Conservation (phyloP, 1,284 basidiomycete species). For the Pseudozyma sp. region DNA sequence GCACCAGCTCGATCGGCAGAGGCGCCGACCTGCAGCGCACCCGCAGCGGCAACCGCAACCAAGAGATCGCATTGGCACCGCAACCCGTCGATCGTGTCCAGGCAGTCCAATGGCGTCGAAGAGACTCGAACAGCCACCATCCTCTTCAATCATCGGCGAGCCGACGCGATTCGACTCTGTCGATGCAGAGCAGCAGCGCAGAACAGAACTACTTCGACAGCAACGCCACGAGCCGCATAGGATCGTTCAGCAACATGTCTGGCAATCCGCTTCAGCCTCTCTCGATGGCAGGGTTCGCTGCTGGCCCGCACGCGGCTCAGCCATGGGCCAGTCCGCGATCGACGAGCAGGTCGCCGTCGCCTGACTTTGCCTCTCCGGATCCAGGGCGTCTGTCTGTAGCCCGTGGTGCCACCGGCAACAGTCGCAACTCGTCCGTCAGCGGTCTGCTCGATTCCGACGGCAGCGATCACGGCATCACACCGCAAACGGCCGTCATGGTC, state of each 20-base stretch:
- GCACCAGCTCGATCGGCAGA: slow-evolving; percentile 41
- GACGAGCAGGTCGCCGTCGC: slow-evolving; percentile 24
- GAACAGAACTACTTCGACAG: slow-evolving; percentile 36
- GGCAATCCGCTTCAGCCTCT: slow-evolving; percentile 40
- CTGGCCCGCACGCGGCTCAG: slow-evolving; percentile 6
- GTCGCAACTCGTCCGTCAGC: slow-evolving; percentile 30
- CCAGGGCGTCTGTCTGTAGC: slow-evolving; percentile 12
- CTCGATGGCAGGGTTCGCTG: slow-evolving; percentile 15
- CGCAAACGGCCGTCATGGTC: slow-evolving; percentile 20
- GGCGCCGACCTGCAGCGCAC: slow-evolving; percentile 45
- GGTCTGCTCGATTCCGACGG: slow-evolving; percentile 38
- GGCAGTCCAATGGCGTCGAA: slow-evolving; percentile 14
- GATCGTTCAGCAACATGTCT: slow-evolving; percentile 39
- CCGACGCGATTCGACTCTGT: slow-evolving; percentile 26
- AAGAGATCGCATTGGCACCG: slow-evolving; percentile 32
- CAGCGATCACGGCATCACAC: slow-evolving; percentile 28
- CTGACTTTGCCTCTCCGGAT: slow-evolving; percentile 22
- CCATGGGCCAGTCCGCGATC: slow-evolving; percentile 36
- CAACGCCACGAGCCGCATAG: slow-evolving; percentile 43
- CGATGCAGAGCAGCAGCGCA: slow-evolving; percentile 33
- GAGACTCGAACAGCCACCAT: slow-evolving; percentile 26
- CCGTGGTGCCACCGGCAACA: slow-evolving; percentile 2
- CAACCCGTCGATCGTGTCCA: slow-evolving; percentile 29
- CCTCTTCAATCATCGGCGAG: slow-evolving; percentile 21
- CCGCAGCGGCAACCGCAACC: slow-evolving; percentile 21